These are phyloP conservation scores for Ballota nigra DNA, from an alignment of 257 asterid genomes.

Conservation along the genomic window DNA sequence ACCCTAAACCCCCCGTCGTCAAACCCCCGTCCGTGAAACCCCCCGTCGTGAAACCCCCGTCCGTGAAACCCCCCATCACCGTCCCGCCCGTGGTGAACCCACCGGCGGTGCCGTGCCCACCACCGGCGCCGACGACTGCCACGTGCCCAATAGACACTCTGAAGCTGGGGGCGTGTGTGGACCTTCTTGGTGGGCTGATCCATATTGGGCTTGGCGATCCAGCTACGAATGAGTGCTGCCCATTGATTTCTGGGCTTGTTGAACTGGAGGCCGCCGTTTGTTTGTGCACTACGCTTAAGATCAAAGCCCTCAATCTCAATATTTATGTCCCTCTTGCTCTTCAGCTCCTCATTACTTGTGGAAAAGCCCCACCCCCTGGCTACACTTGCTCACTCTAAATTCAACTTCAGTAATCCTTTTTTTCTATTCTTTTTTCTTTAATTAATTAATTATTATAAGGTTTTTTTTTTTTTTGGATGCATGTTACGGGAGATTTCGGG, in stretches of 20 bases:
- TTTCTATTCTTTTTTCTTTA: neutral
- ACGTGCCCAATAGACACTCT: constrained; percentile 71
- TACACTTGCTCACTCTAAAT: constrained; percentile 72
- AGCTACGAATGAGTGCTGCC: constrained; percentile 70
- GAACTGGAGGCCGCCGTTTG: constrained; percentile 81
- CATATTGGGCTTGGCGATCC: constrained; percentile 78
- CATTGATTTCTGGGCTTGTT: constrained; percentile 56
- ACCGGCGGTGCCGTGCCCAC: constrained; percentile 24
- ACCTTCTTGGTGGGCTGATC: constrained; percentile 68
- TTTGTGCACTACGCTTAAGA: constrained; percentile 65
- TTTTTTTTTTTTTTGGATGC: no score
- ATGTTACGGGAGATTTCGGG: no score
- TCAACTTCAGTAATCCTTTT: neutral
- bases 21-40: constrained; percentile 31
- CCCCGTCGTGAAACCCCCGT: constrained; percentile 36
- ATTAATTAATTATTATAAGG: no score
- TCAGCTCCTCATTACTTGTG: constrained; percentile 74
- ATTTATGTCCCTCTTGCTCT: constrained; percentile 75
- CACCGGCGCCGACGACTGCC: constrained; percentile 28
- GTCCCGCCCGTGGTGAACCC: constrained; percentile 23
- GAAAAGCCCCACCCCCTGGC: constrained; percentile 87
- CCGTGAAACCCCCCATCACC: constrained; percentile 27
- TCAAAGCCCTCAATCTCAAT: constrained; percentile 60
- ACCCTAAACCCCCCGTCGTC: constrained; percentile 30
- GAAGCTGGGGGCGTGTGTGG: constrained; percentile 85